These are phyloP conservation scores for Lolium multiflorum DNA, from an alignment of 176 grass and related monocot genomes.

Conservation along the genomic window DNA sequence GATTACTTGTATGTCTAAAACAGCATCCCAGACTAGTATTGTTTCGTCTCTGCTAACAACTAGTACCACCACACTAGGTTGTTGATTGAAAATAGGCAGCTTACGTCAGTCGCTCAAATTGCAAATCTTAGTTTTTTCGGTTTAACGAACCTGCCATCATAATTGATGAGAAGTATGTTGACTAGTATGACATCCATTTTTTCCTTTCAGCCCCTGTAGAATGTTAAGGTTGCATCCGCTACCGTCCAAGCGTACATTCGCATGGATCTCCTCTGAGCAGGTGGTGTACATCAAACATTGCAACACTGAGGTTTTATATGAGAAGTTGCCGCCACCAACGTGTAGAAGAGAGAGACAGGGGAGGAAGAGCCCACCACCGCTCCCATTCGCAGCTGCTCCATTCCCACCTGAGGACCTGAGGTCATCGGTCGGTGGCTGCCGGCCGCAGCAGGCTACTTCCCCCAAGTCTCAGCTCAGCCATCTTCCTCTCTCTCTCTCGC, in stretches of 20 bases:
- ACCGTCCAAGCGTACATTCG: background rate
- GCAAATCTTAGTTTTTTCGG: background rate
- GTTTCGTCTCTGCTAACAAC: background rate
- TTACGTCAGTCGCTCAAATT: background rate
- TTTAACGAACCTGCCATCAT: background rate
- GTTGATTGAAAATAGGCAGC: background rate
- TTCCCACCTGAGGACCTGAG: slow-evolving; percentile 30
- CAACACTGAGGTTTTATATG: background rate
- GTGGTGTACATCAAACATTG: background rate
- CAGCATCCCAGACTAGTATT: background rate
- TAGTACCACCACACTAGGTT: background rate
- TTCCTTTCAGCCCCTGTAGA: background rate
- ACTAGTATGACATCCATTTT: background rate
- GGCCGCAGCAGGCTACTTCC: background rate
- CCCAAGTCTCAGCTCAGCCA: background rate
- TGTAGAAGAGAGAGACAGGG: slow-evolving; percentile 27
- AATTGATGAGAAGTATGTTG: background rate
- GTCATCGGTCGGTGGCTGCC: slow-evolving; percentile 16
- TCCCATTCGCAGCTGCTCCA: slow-evolving; percentile 21
- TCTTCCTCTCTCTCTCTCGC: background rate
- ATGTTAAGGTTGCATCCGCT: background rate
- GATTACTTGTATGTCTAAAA: background rate
- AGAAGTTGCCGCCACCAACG: background rate
- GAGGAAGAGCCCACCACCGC: slow-evolving; percentile 15
- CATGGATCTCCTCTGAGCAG: background rate